These are phyloP conservation scores for Pichia sp. DNA, from an alignment of 1,139 yeast species.

Conservation along the genomic window DNA sequence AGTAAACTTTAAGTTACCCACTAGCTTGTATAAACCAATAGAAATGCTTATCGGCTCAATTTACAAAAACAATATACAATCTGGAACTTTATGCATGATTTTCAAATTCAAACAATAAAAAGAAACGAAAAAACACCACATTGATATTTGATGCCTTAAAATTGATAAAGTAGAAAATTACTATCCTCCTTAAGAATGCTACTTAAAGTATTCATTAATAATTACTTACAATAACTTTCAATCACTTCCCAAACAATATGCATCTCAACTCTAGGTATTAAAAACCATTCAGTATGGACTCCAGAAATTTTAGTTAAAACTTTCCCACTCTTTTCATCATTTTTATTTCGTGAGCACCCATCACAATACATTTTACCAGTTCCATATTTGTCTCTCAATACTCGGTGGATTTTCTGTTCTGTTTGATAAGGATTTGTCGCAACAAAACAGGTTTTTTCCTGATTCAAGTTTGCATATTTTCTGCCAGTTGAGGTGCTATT, in stretches of 20 bases:
- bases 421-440: conserved; percentile 34
- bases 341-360: conserved; percentile 13
- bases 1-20: too few relatives aligned
- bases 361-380: conserved; percentile 20
- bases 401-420: conserved; percentile 40
- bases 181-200: not conserved
- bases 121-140: not conserved
- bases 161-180: not conserved
- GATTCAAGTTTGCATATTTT: conserved; percentile 15
- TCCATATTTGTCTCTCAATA: conserved; percentile 37
- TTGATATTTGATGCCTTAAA: not conserved
- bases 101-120: not conserved
- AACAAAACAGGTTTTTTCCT: conserved; percentile 28
- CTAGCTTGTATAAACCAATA: not conserved
- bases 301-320: conserved; percentile 22
- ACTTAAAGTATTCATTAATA: not conserved
- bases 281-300: conserved; percentile 55
- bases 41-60: too few relatives aligned
- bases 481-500: not conserved
- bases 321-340: not conserved
- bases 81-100: not conserved
- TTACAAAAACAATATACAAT: not conserved
- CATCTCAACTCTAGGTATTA: conserved; percentile 42
- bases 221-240: conserved; percentile 7
- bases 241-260: conserved; percentile 36